phyloP scores from a whole-genome alignment of 257 asterid species.

The Penstemon newberryi region DNA sequence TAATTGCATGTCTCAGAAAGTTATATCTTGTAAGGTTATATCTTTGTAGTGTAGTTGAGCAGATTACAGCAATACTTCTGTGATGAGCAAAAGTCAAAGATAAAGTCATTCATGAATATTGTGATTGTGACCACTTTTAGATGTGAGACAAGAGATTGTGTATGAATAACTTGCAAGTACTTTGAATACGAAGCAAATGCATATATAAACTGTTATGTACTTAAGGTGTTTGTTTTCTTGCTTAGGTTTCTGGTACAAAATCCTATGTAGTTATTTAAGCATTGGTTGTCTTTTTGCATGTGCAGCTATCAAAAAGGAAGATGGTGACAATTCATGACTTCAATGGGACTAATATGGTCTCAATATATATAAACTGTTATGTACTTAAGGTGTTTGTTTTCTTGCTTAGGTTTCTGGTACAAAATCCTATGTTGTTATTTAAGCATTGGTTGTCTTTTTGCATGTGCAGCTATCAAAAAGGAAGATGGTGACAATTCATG shows the following conservation, averaged over 20 bases:
- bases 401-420: constrained; percentile 9
- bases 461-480: constrained; percentile 48
- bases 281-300: constrained; percentile 23
- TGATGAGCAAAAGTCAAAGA: background rate
- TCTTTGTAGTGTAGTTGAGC: background rate
- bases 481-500: constrained; percentile 51
- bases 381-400: constrained; percentile 12
- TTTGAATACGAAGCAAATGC: background rate
- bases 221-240: constrained; percentile 18
- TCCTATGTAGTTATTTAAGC: background rate
- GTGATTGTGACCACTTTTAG: background rate
- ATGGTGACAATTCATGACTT: constrained; percentile 44
- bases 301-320: constrained; percentile 55
- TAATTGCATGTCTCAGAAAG: background rate
- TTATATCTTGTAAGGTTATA: too few relatives aligned
- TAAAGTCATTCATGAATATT: background rate
- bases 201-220: background rate
- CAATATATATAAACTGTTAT: constrained; percentile 24
- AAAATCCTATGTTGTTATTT: background rate
- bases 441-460: constrained; percentile 22
- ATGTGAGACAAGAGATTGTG: background rate
- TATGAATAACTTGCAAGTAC: background rate
- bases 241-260: background rate
- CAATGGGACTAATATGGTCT: constrained; percentile 46
- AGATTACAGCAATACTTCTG: background rate